Conservation (phyloP, 1,139 yeast genomes). For the Meyerozyma carpophila region DNA sequence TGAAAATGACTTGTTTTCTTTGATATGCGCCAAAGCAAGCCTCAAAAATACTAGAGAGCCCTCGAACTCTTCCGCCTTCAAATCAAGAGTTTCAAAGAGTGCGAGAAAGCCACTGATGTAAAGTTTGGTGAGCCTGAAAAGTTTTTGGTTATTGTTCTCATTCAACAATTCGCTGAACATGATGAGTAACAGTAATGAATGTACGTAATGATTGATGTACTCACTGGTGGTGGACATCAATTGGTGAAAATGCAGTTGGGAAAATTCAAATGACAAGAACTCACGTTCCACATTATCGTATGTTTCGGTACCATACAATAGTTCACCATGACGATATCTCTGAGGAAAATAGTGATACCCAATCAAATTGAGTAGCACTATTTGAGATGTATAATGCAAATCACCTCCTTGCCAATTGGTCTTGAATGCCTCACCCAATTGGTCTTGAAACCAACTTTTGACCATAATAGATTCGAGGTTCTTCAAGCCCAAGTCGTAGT, state of each 20-base stretch:
- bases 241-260: neutral
- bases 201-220: neutral
- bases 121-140: neutral
- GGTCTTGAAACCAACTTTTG: constrained; percentile 24
- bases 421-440: constrained; percentile 3
- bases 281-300: constrained; percentile 23
- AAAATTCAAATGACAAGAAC: constrained; percentile 12
- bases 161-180: constrained; percentile 1
- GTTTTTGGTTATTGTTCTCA: neutral
- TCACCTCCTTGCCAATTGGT: constrained; percentile 16
- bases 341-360: constrained; percentile 27
- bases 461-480: constrained; percentile 31
- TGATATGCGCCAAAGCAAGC: constrained; percentile 51
- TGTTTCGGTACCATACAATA: constrained; percentile 19
- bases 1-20: constrained; percentile 37
- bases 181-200: neutral
- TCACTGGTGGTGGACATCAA: neutral
- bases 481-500: constrained; percentile 35
- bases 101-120: neutral
- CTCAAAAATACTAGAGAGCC: constrained; percentile 22
- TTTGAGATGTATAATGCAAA: constrained; percentile 5
- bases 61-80: neutral
- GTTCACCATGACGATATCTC: constrained; percentile 20
- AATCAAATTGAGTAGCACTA: constrained; percentile 21
- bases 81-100: neutral